Evolutionary conservation across 768 basidiomycete genomes (phyloP).

Genomic region (Lactarius psammicola): DNA sequence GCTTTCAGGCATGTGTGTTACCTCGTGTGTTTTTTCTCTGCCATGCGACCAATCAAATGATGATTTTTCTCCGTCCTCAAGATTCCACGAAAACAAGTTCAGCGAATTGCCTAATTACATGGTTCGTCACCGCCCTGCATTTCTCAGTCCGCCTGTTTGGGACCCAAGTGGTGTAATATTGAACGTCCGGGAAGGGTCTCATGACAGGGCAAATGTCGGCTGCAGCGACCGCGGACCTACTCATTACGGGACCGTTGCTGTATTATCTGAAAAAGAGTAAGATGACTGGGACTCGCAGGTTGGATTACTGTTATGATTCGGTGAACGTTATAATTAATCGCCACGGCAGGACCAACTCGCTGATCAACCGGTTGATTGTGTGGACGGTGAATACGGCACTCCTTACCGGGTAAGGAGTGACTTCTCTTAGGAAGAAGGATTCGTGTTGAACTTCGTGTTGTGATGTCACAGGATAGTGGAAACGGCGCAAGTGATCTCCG

Average conservation of each 20-base stretch:
- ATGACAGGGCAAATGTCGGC: constrained; percentile 2
- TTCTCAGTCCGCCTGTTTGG: too few relatives aligned
- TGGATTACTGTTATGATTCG: not conserved
- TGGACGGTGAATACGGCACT: constrained; percentile 19
- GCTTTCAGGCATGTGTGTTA: constrained; percentile 5
- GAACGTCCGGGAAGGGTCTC: not conserved
- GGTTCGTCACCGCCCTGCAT: not conserved
- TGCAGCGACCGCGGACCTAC: constrained; percentile 1
- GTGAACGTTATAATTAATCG: not conserved
- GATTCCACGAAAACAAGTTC: constrained; percentile 1
- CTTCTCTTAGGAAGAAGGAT: not conserved
- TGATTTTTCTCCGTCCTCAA: not conserved
- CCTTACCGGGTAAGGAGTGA: constrained; percentile 14
- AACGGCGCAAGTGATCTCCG: constrained; percentile 15
- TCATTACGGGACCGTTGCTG: constrained; percentile 19
- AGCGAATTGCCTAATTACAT: not conserved
- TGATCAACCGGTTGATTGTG: constrained; percentile 16
- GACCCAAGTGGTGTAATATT: not conserved
- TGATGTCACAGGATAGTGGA: constrained; percentile 7
- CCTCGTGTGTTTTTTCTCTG: not conserved
- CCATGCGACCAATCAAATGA: not conserved
- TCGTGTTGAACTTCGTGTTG: not conserved
- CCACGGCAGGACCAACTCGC: constrained; percentile 7
- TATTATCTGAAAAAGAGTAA: constrained; percentile 22
- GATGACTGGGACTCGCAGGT: not conserved